Evolutionary conservation across 1,284 basidiomycete species (phyloP).

Genomic region (Cerrena zonata): DNA sequence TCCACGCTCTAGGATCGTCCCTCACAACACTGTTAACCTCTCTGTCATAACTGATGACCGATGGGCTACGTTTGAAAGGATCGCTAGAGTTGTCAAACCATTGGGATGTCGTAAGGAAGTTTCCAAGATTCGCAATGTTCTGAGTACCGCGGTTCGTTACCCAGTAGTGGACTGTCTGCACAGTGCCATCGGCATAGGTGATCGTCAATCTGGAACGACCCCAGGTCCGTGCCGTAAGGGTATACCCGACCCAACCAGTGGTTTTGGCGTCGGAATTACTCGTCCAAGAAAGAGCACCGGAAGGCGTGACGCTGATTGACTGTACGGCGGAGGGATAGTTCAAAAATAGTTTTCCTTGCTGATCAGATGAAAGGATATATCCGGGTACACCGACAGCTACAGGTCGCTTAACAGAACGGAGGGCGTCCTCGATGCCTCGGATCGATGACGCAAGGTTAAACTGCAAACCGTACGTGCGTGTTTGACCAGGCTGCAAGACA

Average conservation of each 20-base stretch:
- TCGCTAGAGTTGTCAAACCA: constrained; percentile 49
- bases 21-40: constrained; percentile 44
- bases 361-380: constrained; percentile 47
- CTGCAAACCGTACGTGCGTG: constrained; percentile 48
- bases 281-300: constrained; percentile 44
- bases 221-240: constrained; percentile 42
- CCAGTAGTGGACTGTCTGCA: constrained; percentile 53
- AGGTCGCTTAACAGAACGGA: constrained; percentile 39
- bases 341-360: constrained; percentile 48
- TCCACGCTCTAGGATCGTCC: constrained; percentile 48
- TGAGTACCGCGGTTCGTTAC: constrained; percentile 44
- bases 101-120: constrained; percentile 50
- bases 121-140: constrained; percentile 44
- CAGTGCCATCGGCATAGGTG: constrained; percentile 44
- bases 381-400: constrained; percentile 51
- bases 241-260: constrained; percentile 44
- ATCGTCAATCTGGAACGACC: constrained; percentile 47
- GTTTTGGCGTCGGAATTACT: constrained; percentile 39
- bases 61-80: constrained; percentile 50
- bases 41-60: constrained; percentile 53
- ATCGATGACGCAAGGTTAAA: constrained; percentile 48
- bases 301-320: constrained; percentile 40
- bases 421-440: constrained; percentile 42
- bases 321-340: constrained; percentile 38
- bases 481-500: constrained; percentile 42